Conservation (phyloP, 2,329 filamentous ascomycete genomes). For the Ophiostoma triangulosporum region DNA sequence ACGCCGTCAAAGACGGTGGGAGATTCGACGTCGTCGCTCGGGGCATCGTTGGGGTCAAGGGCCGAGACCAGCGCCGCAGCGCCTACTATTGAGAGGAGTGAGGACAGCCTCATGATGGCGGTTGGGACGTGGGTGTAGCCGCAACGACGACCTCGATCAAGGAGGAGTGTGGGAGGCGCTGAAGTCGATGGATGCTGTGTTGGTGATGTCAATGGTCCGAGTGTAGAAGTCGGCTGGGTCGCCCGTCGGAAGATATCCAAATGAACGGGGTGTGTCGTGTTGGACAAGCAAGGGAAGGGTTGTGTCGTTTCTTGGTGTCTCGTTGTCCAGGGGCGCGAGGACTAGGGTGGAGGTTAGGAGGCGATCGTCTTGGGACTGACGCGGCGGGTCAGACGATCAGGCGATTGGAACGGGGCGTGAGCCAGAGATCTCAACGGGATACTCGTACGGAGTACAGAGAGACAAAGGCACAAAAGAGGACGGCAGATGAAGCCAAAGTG, state of each 20-base stretch:
- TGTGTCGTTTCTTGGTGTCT: not conserved
- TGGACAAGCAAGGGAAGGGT: not conserved
- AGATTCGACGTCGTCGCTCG: slow-evolving; percentile 26
- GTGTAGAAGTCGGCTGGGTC: not conserved
- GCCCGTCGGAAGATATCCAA: not conserved
- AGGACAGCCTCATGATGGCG: slow-evolving; percentile 29
- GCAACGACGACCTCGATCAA: not conserved
- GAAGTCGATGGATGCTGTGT: no score
- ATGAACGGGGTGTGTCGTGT: not conserved
- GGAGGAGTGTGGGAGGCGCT: no score
- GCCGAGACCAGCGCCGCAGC: slow-evolving; percentile 28
- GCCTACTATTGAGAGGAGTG: slow-evolving; percentile 34
- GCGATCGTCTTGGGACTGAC: not conserved
- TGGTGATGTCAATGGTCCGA: no score
- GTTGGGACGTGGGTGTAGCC: not conserved
- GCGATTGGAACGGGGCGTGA: not conserved
- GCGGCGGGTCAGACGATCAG: not conserved
- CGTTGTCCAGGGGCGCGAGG: no score
- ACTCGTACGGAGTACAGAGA: no score
- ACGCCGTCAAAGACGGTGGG: slow-evolving; percentile 53
- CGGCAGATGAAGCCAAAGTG: not conserved
- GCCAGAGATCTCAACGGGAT: not conserved
- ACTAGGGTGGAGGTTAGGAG: not conserved
- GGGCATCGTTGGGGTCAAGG: slow-evolving; percentile 7
- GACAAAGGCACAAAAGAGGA: not conserved